Evolutionary conservation across 2,329 filamentous ascomycete genomes (phyloP), one percentile per base, ranked within the genome.

Genomic region (Penicillium sp.): DNA sequence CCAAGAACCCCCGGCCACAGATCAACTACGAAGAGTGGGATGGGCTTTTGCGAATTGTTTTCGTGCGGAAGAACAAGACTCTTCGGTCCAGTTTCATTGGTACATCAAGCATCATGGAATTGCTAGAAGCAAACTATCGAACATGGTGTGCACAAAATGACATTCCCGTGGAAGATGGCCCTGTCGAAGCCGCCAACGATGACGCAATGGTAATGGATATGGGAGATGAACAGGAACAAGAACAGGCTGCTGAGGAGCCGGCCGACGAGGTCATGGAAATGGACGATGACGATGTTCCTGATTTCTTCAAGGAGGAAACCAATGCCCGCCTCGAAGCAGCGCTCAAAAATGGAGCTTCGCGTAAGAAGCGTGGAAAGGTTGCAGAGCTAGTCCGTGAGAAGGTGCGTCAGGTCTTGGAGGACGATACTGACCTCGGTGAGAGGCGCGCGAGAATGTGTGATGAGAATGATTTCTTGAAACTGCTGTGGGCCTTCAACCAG

Each of bases 11-110:
- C 10, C 79, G 91, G 35, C 93, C 93, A 49, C 87, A 91, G 63
- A 92, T 97, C 60, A 90, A 86, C 70, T 97, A 93, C 75, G 91
- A 95, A 49, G 94, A 97, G 73, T 97, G 92, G 87, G 93, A 97
- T 69, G 92, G 93, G 9, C 80, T 97, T 69, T 74, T 97, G 58
- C 80, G 90, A 47, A 85, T 96, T 38, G 85, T 86, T 57, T 96
- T 96, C 64, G 86, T 89, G 48, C 81, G 94, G 63, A 94, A 96
- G 78, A 97, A 97, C 75, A 91, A 92, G 73, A 96, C 91, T 1
- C 78, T 97, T 50, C 81, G 91, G 36, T 88, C 90, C 5, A 88
- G 85, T 57, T 96, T 91, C 76, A 78, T 95, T 47, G 88, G 89
- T 14, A 91, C 88, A 13, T 87, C 85, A 53, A 90, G 90, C 63